Evolutionary conservation across 805 yeast genomes (phyloP).

Genomic region (Kregervanrija fluxuum): DNA sequence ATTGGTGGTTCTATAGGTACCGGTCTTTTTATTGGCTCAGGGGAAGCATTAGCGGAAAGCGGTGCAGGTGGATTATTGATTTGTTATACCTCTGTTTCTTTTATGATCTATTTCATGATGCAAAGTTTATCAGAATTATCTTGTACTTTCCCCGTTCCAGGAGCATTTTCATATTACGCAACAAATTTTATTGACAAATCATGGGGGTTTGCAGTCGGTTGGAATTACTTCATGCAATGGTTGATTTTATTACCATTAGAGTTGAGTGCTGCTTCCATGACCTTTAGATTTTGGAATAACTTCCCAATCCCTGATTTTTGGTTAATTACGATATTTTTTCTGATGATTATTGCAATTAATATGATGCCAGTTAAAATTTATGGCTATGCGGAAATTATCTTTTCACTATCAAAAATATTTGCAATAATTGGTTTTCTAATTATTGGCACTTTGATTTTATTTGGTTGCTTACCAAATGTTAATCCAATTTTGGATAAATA

Average conservation of each 20-base stretch:
- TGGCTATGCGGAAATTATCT: conserved; percentile 47
- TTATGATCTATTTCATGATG: conserved; percentile 50
- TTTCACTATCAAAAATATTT: conserved; percentile 41
- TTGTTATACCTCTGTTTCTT: conserved; percentile 46
- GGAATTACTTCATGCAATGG: conserved; percentile 51
- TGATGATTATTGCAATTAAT: conserved; percentile 40
- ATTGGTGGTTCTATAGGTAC: conserved; percentile 66
- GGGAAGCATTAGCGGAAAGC: conserved; percentile 48
- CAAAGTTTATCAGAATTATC: conserved; percentile 58
- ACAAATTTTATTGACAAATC: conserved; percentile 53
- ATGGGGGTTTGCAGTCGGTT: conserved; percentile 57
- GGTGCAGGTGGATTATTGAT: conserved; percentile 62
- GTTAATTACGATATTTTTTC: conserved; percentile 44
- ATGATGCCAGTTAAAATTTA: conserved; percentile 49
- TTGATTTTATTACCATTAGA: conserved; percentile 44
- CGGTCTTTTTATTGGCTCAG: conserved; percentile 62
- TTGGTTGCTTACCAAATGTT: conserved; percentile 38
- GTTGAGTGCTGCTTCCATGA: conserved; percentile 46
- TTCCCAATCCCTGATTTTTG: conserved; percentile 38
- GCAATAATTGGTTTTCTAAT: conserved; percentile 49
- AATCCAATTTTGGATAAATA: conserved; percentile 38
- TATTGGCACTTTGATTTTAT: conserved; percentile 40
- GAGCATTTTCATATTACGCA: conserved; percentile 58
- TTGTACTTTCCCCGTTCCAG: conserved; percentile 54
- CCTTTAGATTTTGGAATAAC: conserved; percentile 42